These are phyloP conservation scores for Zymoseptoria crescenta DNA, from an alignment of 2,329 filamentous ascomycete species.

Conservation along the genomic window DNA sequence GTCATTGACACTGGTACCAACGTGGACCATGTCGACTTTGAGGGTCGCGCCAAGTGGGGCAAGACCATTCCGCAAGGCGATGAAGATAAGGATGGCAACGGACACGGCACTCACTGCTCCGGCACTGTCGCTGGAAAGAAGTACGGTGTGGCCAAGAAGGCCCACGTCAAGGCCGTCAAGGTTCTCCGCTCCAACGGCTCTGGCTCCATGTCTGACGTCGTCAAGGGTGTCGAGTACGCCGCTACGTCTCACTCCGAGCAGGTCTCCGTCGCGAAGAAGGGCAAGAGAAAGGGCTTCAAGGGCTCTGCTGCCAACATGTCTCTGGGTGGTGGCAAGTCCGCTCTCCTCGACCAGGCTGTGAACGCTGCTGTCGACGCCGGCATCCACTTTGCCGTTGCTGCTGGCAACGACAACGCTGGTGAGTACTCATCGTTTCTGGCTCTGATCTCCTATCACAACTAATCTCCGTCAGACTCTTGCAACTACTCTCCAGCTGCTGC, in stretches of 20 bases:
- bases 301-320: constrained; percentile 99
- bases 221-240: constrained; percentile 96
- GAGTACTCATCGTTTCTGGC: not conserved
- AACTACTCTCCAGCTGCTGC: constrained; percentile 97
- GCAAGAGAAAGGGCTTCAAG: constrained; percentile 95
- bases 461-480: constrained; percentile 65
- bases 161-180: constrained; percentile 93
- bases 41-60: constrained; percentile 91
- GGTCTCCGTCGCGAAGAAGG: constrained; percentile 69
- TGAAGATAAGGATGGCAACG: constrained; percentile 87
- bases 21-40: constrained; percentile 88
- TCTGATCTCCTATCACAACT: not conserved
- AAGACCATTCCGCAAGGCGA: constrained; percentile 87
- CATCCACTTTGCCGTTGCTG: constrained; percentile 95
- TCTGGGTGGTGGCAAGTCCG: constrained; percentile 93
- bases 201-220: constrained; percentile 96
- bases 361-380: constrained; percentile 88
- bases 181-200: constrained; percentile 95
- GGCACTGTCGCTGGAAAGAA: constrained; percentile 97
- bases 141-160: constrained; percentile 99
- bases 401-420: constrained; percentile 88
- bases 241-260: constrained; percentile 71
- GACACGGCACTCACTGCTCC: constrained; percentile 98
- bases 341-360: constrained; percentile 81
- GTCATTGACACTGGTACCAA: constrained; percentile 98